These are phyloP conservation scores for Botrytis paeoniae DNA, from an alignment of 2,329 filamentous ascomycete species.

Conservation along the genomic window DNA sequence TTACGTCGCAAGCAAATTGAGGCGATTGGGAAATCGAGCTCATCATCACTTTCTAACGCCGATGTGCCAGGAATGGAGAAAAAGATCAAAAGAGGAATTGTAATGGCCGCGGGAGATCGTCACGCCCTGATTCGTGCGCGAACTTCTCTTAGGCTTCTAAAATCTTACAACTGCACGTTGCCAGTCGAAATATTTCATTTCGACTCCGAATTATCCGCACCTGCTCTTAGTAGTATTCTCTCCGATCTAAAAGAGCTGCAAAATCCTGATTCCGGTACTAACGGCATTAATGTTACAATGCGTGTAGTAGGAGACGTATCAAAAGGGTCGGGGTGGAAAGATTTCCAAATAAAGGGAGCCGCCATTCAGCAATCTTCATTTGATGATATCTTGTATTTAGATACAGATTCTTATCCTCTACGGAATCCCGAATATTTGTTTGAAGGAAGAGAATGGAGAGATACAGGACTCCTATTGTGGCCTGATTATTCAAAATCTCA, in stretches of 20 bases:
- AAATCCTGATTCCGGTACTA: not conserved
- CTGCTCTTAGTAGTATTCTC: not conserved
- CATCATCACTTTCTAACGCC: not conserved
- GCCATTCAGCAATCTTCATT: slow-evolving; percentile 29
- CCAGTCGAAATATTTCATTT: slow-evolving; percentile 30
- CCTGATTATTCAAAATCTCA: slow-evolving; percentile 28
- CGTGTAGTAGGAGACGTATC: slow-evolving; percentile 22
- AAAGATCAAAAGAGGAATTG: slow-evolving; percentile 24
- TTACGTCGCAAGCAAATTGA: slow-evolving; percentile 16
- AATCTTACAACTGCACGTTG: slow-evolving; percentile 28
- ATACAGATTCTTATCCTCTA: slow-evolving; percentile 26
- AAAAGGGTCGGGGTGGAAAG: slow-evolving; percentile 28
- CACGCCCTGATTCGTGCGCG: slow-evolving; percentile 22
- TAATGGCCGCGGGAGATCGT: slow-evolving; percentile 28
- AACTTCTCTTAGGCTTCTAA: slow-evolving; percentile 25
- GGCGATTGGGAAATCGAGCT: slow-evolving; percentile 7
- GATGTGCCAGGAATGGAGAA: not conserved
- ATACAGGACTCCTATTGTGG: slow-evolving; percentile 27
- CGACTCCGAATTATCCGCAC: slow-evolving; percentile 21
- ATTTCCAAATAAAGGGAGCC: slow-evolving; percentile 27
- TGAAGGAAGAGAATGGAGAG: slow-evolving; percentile 23
- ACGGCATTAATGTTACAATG: slow-evolving; percentile 19
- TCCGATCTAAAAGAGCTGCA: not conserved
- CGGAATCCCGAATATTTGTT: slow-evolving; percentile 26
- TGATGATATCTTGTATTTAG: slow-evolving; percentile 27